A percentile compares a stretch with the other conserved stretches of the same genome.
Conservation (phyloP, 2,329 filamentous ascomycete genomes). For the Basipetospora chlamydospora region DNA sequence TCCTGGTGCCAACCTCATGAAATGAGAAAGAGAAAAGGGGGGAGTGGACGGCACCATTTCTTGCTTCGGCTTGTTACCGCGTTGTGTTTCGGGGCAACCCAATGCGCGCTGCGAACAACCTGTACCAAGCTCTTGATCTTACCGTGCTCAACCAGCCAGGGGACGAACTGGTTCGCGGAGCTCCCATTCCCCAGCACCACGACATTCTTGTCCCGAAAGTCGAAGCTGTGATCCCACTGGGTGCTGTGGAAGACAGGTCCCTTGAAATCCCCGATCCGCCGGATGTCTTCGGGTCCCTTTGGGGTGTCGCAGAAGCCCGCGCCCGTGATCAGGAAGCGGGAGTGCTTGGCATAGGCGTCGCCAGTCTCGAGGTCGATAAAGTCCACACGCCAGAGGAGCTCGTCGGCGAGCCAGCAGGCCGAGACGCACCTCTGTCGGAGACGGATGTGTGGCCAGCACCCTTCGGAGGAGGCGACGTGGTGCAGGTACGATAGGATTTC, state of each 20-base stretch:
- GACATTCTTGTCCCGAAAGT: slow-evolving; percentile 17
- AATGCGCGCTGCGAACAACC: background rate
- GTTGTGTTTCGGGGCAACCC: background rate
- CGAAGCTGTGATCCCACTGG: slow-evolving; percentile 16
- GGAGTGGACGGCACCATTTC: too few species aligned
- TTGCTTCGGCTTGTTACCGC: too few species aligned
- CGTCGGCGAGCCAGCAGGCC: slow-evolving; percentile 10
- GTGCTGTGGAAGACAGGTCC: slow-evolving; percentile 21
- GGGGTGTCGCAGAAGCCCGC: slow-evolving; percentile 14
- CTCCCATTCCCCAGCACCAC: slow-evolving; percentile 23
- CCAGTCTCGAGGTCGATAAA: slow-evolving; percentile 10
- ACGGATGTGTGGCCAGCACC: slow-evolving; percentile 12
- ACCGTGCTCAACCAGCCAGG: slow-evolving; percentile 15
- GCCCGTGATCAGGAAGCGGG: slow-evolving; percentile 13
- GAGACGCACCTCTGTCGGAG: slow-evolving; percentile 10
- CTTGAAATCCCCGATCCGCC: slow-evolving; percentile 17
- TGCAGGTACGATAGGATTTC: slow-evolving; percentile 18
- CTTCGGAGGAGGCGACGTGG: slow-evolving; percentile 11
- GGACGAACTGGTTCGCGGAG: slow-evolving; percentile 21
- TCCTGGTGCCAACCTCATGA: too few species aligned
- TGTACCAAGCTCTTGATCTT: slow-evolving; percentile 10
- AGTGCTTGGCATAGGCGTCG: slow-evolving; percentile 9
- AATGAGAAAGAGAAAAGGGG: too few species aligned
- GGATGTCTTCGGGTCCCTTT: slow-evolving; percentile 12
- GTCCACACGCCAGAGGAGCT: slow-evolving; percentile 10